phyloP scores from a whole-genome alignment of 2,329 filamentous ascomycete genomes.

The Fusarium euwallaceae region DNA sequence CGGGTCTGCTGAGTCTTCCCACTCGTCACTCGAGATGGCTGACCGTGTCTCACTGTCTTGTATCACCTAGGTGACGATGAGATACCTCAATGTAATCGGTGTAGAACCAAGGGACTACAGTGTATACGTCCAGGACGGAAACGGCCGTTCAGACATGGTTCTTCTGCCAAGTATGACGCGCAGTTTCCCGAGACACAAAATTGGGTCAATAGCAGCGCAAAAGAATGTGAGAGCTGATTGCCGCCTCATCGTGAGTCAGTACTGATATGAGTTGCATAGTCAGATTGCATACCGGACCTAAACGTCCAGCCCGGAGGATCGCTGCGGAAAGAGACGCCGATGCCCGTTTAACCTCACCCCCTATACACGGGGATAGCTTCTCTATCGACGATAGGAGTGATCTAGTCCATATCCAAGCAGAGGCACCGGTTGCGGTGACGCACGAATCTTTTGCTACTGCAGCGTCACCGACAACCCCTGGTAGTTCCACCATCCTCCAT shows the following conservation, averaged over 20 bases:
- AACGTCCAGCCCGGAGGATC: conserved; percentile 10
- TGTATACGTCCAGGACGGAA: conserved; percentile 25
- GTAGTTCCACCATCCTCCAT: not conserved
- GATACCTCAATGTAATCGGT: conserved; percentile 13
- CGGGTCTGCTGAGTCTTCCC: not conserved
- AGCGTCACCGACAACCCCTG: not conserved
- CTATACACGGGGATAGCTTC: accelerated
- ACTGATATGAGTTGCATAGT: too few relatives aligned
- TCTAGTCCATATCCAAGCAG: not conserved
- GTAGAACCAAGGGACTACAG: conserved; percentile 20
- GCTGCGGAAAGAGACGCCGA: not conserved
- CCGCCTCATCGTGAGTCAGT: too few relatives aligned
- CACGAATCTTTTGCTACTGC: not conserved
- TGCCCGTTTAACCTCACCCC: not conserved
- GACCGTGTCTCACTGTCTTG: conserved; percentile 6
- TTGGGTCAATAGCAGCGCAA: conserved; percentile 40
- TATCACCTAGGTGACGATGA: conserved; percentile 24
- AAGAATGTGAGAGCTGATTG: conserved; percentile 20
- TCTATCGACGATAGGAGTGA: not conserved
- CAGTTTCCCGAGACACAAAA: conserved; percentile 36
- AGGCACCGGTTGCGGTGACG: not conserved
- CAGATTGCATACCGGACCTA: conserved; percentile 35
- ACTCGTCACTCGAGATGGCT: not conserved
- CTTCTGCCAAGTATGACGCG: conserved; percentile 41
- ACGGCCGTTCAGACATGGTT: conserved; percentile 34